Evolutionary conservation across 208 protist species (phyloP), one percentile per base, ranked within the genome.

Genomic region (Vickermania spadyakhi): DNA sequence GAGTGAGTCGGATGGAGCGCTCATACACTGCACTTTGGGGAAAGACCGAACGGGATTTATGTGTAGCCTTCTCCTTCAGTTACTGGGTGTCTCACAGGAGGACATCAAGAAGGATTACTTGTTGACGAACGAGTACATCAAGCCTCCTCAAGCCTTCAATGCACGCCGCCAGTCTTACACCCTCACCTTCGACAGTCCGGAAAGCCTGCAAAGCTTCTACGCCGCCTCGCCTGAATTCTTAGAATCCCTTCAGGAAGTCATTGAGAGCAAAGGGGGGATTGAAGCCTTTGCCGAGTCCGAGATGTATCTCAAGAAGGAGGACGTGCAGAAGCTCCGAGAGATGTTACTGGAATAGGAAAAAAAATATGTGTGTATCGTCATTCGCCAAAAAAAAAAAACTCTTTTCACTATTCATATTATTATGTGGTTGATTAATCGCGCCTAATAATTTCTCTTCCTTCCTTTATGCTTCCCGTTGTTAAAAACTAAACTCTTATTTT

Each of bases 21-120:
- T 77, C 42, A 56, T 81, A 23, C 75, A 81, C 67, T 81, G 75
- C 71, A 77, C 75, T 1, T 64, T 70, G 28, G 75, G 75, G 42
- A 81, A 76, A 31, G 75, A 81, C 42, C 60, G 75, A 25, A 81
- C 71, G 7, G 71, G 75, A 13, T 64, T 71, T 52, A 53, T 58
- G 28, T 67, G 52, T 18, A 60, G 56, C 22, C 52, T 77, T 28
- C 45, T 81, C 1, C 57, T 77, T 2, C 45, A 42, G n/a, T 58
- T 81, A 5, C 56, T 76, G 13, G 67, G 64, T 7, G 61, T 81
- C 23, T 45, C 18, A 1, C 50, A 73, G 14, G 52, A 77, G 31
- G 58, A 64, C 11, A 66, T 68, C 26, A 50, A 62, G 3, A 41
- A 54, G 14, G 75, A 81, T 50, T 81, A 74, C 59, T 57, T 75